Percentiles rank a stretch among this genome's conserved stretches.
Conservation (phyloP, 2,329 filamentous ascomycete species). For the Orbilia javanica region DNA sequence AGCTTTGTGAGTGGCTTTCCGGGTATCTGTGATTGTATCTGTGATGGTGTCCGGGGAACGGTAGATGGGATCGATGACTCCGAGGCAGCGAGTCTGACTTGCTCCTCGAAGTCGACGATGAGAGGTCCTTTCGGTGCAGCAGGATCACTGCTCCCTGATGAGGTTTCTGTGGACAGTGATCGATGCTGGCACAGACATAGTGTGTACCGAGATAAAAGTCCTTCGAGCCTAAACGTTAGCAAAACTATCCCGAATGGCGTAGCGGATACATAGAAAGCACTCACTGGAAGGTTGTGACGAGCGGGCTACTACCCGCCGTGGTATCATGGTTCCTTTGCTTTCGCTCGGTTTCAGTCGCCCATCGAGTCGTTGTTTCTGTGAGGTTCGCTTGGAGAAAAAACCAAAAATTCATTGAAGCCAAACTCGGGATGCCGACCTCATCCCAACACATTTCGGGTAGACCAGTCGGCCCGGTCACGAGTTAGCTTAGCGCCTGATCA, state of each 20-base stretch:
- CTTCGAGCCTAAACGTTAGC: slow-evolving; percentile 7
- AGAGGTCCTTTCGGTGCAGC: slow-evolving; percentile 33
- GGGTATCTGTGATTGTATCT: not conserved
- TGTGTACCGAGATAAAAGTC: slow-evolving; percentile 16
- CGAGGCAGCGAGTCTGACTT: slow-evolving; percentile 20
- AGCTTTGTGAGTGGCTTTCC: slow-evolving; percentile 27
- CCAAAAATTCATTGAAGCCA: slow-evolving; percentile 9
- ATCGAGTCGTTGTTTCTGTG: slow-evolving; percentile 37
- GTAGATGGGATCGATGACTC: not conserved
- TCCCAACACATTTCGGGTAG: slow-evolving; percentile 34
- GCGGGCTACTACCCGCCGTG: slow-evolving; percentile 42
- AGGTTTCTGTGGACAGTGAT: slow-evolving; percentile 24
- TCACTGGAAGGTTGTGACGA: slow-evolving; percentile 34
- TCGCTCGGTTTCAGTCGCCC: slow-evolving; percentile 24
- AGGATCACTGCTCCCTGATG: not conserved
- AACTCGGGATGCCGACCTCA: slow-evolving; percentile 32
- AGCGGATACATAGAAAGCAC: not conserved
- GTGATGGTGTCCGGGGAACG: not conserved
- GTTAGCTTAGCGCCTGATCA: too few relatives aligned
- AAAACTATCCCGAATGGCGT: not conserved
- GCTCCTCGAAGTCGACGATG: slow-evolving; percentile 46
- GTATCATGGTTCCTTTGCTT: slow-evolving; percentile 50
- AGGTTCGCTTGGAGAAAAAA: slow-evolving; percentile 25
- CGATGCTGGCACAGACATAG: slow-evolving; percentile 13
- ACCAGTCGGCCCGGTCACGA: not conserved